Evolutionary conservation across 1,139 yeast species (phyloP).

Genomic region (Debaryomyces nepalensis): DNA sequence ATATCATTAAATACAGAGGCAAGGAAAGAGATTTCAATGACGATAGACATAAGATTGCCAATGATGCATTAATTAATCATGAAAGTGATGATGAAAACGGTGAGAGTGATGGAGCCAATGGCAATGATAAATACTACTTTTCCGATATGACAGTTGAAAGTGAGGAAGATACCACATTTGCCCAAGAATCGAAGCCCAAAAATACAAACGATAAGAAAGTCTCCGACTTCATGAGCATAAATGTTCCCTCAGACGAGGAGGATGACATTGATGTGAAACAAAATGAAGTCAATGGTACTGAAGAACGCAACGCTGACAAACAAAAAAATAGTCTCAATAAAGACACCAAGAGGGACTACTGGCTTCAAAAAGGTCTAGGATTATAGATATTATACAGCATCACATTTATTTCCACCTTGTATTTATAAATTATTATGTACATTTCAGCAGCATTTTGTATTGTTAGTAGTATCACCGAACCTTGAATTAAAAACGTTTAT

Average conservation of each 20-base stretch:
- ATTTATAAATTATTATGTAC: slow-evolving; percentile 7
- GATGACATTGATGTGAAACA: slow-evolving; percentile 3
- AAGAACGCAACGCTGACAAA: slow-evolving; percentile 15
- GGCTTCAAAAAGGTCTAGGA: slow-evolving; percentile 52
- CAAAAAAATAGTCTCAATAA: slow-evolving; percentile 32
- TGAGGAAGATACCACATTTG: slow-evolving; percentile 30
- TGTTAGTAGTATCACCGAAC: slow-evolving; percentile 10
- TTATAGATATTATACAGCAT: slow-evolving; percentile 17
- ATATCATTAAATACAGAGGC: slow-evolving; percentile 77
- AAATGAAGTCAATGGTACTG: slow-evolving; percentile 14
- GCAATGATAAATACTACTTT: slow-evolving; percentile 43
- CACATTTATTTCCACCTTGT: slow-evolving; percentile 11
- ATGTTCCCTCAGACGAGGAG: slow-evolving; percentile 22
- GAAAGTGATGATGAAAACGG: slow-evolving; percentile 24
- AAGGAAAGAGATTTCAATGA: slow-evolving; percentile 79
- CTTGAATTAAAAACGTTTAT: slow-evolving; percentile 16
- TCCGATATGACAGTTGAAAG: slow-evolving; percentile 51
- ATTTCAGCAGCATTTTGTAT: slow-evolving; percentile 16
- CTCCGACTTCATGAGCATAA: slow-evolving; percentile 34
- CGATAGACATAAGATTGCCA: slow-evolving; percentile 66
- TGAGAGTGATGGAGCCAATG: slow-evolving; percentile 28
- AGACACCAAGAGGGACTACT: slow-evolving; percentile 43
- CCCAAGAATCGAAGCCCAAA: slow-evolving; percentile 15
- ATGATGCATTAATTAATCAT: slow-evolving; percentile 56
- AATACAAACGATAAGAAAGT: slow-evolving; percentile 27